Conservation (phyloP, 345 rosid genomes). For the Carallia brachiata region DNA sequence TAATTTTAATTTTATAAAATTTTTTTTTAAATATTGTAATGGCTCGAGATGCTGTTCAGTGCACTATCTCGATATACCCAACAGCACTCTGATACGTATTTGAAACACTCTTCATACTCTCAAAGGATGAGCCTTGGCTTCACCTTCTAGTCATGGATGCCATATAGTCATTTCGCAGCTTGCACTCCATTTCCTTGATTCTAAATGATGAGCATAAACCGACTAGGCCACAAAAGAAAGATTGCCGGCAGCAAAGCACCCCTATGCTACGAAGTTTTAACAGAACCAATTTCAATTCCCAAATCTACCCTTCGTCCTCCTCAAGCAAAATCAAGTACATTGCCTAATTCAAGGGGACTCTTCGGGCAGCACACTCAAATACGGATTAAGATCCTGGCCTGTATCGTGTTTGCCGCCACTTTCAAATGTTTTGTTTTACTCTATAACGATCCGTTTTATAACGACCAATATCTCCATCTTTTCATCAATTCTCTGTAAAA, state of each 20-base stretch:
- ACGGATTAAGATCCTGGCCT: constrained; percentile 42
- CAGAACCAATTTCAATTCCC: neutral
- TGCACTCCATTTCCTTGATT: no score
- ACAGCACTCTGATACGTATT: no score
- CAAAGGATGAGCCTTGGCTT: neutral
- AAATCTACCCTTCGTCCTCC: neutral
- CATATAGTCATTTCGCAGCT: no score
- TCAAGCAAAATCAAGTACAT: neutral
- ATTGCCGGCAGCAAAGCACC: constrained; percentile 21
- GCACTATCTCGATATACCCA: no score
- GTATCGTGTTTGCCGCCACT: constrained; percentile 47
- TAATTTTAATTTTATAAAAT: no score
- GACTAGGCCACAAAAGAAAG: no score
- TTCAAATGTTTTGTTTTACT: constrained; percentile 45
- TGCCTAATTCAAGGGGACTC: neutral
- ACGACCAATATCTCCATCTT: constrained; percentile 3
- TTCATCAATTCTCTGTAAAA: neutral
- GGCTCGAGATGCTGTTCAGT: no score
- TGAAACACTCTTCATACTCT: neutral
- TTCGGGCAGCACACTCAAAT: neutral
- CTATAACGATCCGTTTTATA: constrained; percentile 22
- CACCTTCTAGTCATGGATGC: neutral
- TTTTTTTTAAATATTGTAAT: no score
- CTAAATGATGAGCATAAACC: neutral
- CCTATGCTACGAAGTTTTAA: neutral